Conservation (phyloP, 371 early-diverging fungal genomes). For the Circinella minor region DNA sequence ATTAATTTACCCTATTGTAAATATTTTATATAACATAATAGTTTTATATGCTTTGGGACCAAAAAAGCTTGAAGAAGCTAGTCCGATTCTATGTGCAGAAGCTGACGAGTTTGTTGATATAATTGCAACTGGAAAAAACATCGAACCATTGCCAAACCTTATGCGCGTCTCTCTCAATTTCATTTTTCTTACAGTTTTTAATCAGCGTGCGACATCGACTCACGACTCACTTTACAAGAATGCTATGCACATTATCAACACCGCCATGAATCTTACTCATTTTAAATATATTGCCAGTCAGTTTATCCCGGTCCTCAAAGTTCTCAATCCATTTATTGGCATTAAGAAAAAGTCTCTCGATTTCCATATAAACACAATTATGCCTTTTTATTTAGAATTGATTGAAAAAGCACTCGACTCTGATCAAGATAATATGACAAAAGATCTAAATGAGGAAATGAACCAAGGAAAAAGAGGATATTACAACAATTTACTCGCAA, state of each 20-base stretch:
- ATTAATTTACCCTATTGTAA: not conserved
- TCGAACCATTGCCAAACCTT: not conserved
- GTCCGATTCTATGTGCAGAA: not conserved
- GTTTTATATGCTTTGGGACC: not conserved
- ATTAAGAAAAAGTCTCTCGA: not conserved
- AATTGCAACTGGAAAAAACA: not conserved
- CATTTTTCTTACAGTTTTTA: not conserved
- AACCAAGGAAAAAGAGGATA: not conserved
- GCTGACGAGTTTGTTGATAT: not conserved
- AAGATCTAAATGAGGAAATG: not conserved
- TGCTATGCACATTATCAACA: not conserved
- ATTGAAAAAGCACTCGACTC: not conserved
- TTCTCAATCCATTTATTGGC: not conserved
- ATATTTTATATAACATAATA: not conserved
- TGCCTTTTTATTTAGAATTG: not conserved
- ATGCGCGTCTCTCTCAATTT: slow-evolving; percentile 3
- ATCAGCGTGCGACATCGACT: not conserved
- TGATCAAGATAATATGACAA: slow-evolving; percentile 1
- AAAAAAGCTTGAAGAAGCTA: not conserved
- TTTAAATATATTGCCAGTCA: not conserved
- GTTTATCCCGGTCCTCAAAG: not conserved
- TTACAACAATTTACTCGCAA: not conserved
- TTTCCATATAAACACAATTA: not conserved
- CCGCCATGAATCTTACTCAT: not conserved
- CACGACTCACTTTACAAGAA: not conserved